phyloP scores from a whole-genome alignment of 306 rosid species.

The Hippophae gyantsensis region DNA sequence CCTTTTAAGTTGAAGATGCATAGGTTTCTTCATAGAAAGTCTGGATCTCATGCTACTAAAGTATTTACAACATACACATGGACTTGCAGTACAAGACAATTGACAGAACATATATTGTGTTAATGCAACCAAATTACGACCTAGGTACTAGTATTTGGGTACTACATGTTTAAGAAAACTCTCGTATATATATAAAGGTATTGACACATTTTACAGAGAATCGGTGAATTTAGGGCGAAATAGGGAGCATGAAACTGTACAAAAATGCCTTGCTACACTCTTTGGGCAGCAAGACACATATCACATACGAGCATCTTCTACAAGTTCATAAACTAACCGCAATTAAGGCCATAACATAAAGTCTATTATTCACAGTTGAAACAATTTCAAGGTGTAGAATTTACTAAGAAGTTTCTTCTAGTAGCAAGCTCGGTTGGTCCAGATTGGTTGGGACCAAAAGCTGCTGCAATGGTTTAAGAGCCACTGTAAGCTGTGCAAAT shows the following conservation, averaged over 20 bases:
- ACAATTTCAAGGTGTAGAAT: slow-evolving; percentile 56
- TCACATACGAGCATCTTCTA: slow-evolving; percentile 20
- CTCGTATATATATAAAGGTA: slow-evolving; percentile 1
- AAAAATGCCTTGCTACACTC: slow-evolving; percentile 38
- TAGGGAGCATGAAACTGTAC: slow-evolving; percentile 27
- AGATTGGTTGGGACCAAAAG: slow-evolving; percentile 53
- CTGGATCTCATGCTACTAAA: no score
- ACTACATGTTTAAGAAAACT: background rate
- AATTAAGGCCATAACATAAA: slow-evolving; percentile 10
- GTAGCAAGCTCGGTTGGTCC: slow-evolving; percentile 50
- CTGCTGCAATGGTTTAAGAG: slow-evolving; percentile 80
- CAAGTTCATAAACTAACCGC: slow-evolving; percentile 22
- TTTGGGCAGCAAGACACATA: slow-evolving; percentile 36
- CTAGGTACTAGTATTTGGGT: no score
- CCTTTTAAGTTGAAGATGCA: no score
- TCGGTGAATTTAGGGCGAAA: background rate
- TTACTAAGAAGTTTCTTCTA: slow-evolving; percentile 69
- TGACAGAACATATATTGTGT: no score
- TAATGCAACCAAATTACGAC: no score
- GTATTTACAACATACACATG: no score
- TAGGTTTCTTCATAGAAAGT: no score
- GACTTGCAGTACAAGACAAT: no score
- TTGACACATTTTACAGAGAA: slow-evolving; percentile 5
- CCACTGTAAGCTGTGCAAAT: slow-evolving; percentile 57
- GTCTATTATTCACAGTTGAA: slow-evolving; percentile 46